Evolutionary conservation across 2,329 filamentous ascomycete species (phyloP).

Genomic region (Byssochlamys sp.): DNA sequence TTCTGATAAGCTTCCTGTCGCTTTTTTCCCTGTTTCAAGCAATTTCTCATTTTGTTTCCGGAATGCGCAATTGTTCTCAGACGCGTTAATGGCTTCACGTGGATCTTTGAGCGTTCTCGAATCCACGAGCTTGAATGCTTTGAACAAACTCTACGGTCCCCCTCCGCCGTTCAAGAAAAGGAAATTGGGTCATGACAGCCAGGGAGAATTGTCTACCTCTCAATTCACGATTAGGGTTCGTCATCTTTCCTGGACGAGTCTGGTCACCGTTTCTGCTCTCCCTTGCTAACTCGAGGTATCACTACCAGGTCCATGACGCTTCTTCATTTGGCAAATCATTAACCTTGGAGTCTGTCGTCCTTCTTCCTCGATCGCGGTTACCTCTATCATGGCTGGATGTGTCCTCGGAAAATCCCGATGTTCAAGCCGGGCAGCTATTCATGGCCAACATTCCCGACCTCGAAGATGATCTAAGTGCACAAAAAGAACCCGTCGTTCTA

Average conservation of each 20-base stretch:
- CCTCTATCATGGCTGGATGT: slow-evolving; percentile 33
- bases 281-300: not conserved
- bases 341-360: slow-evolving; percentile 25
- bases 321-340: slow-evolving; percentile 27
- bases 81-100: slow-evolving; percentile 30
- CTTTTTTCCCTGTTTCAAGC: not conserved
- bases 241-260: not conserved
- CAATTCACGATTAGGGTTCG: slow-evolving; percentile 23
- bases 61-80: slow-evolving; percentile 14
- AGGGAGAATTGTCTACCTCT: slow-evolving; percentile 12
- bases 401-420: slow-evolving; percentile 15
- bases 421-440: slow-evolving; percentile 29
- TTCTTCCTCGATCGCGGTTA: slow-evolving; percentile 27
- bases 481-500: slow-evolving; percentile 21
- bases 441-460: slow-evolving; percentile 27
- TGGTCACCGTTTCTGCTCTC: not conserved
- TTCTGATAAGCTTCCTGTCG: not conserved
- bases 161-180: slow-evolving; percentile 24
- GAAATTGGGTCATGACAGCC: slow-evolving; percentile 16
- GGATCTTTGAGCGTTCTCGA: slow-evolving; percentile 21
- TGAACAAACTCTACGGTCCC: slow-evolving; percentile 21
- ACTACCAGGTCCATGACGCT: slow-evolving; percentile 23
- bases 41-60: slow-evolving; percentile 1
- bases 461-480: slow-evolving; percentile 19
- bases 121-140: slow-evolving; percentile 21